These are phyloP conservation scores for Xerocomellus amylosporus DNA, from an alignment of 768 basidiomycete species.

Conservation along the genomic window DNA sequence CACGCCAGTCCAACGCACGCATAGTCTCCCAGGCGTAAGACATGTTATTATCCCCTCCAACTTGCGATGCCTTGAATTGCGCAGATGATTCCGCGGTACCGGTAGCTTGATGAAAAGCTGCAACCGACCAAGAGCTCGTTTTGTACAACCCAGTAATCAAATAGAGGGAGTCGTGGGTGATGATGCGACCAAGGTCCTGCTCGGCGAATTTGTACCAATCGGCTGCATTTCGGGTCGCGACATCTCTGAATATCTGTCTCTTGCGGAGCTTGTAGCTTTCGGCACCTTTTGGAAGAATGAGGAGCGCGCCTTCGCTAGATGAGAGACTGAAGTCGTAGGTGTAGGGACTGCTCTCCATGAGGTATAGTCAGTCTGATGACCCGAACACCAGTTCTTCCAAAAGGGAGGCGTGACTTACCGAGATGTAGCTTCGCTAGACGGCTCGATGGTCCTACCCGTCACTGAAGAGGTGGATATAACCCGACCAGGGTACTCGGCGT, in stretches of 20 bases:
- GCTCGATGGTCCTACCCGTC: background rate
- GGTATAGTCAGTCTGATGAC: background rate
- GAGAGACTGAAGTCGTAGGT: constrained; percentile 10
- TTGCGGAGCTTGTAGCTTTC: constrained; percentile 19
- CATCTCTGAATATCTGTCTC: constrained; percentile 15
- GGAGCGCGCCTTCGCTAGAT: constrained; percentile 28
- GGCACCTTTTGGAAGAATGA: constrained; percentile 32
- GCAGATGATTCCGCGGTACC: constrained; percentile 1
- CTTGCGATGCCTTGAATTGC: constrained; percentile 15
- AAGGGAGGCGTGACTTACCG: background rate
- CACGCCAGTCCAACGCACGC: constrained; percentile 9
- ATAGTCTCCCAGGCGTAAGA: constrained; percentile 17
- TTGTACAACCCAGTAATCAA: constrained; percentile 19
- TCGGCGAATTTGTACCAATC: constrained; percentile 30
- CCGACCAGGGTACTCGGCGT: constrained; percentile 10
- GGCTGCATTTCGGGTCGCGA: constrained; percentile 20
- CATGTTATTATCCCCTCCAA: background rate
- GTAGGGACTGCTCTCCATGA: background rate
- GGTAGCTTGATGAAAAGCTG: constrained; percentile 5
- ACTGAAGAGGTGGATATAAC: constrained; percentile 17
- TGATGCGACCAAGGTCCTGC: constrained; percentile 11
- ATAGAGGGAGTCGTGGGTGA: constrained; percentile 26
- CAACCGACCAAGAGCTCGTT: constrained; percentile 28
- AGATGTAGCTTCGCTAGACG: background rate
- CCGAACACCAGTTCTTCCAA: background rate